Base-by-base conservation (phyloP, 768 basidiomycete genomes). In the Agrocybe praecox region DNA sequence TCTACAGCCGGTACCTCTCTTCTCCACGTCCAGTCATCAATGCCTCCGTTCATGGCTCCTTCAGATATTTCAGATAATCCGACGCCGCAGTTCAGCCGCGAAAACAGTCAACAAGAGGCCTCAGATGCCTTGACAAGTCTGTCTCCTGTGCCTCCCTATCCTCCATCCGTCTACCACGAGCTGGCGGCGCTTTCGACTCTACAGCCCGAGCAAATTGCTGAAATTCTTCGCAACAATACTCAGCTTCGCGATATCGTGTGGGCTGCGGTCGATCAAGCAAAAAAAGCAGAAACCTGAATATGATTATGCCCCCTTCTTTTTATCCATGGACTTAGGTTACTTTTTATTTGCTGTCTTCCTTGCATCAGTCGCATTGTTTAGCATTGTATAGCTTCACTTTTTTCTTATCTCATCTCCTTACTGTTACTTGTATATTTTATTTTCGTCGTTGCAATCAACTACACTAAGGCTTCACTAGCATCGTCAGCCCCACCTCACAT, bases 191-290 rank as follows among this genome's bases (percentile, higher is more conserved):
- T 78, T 19, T 69, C 76, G 15, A 64, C 67, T 29, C 56, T 77
- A 33, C 67, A 75, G 42, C 70, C 73, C 29, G 58, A 67, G n/a
- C 75, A 77, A 57, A 68, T 79, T 9, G 67, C 70, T 17, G 72
- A 76, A 22, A 61, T 76, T 23, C 64, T 79, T 46, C 66, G 70
- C 18, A 68, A 67, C 19, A 76, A 79, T 55, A 71, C 78, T 1
- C 70, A 76, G 40, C 60, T 79, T 47, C 67, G 74, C 33, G 71
- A 74, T 26, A 68, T 75, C 22, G 67, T 76, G 9, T 58, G 70
- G 61, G 70, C 76, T 49, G 73, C 75, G 21, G 62, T 75, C 43
- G 55, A 54, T 33, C 58, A 59, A 45, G 60, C 58, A 22, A 52
- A 53, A 36, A 50, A 52, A 36, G 17, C 29, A 43, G 34, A 21